A percentile compares a stretch with the other conserved stretches of the same genome.
Conservation (phyloP, 768 basidiomycete genomes). For the Lactarius hatsudake region DNA sequence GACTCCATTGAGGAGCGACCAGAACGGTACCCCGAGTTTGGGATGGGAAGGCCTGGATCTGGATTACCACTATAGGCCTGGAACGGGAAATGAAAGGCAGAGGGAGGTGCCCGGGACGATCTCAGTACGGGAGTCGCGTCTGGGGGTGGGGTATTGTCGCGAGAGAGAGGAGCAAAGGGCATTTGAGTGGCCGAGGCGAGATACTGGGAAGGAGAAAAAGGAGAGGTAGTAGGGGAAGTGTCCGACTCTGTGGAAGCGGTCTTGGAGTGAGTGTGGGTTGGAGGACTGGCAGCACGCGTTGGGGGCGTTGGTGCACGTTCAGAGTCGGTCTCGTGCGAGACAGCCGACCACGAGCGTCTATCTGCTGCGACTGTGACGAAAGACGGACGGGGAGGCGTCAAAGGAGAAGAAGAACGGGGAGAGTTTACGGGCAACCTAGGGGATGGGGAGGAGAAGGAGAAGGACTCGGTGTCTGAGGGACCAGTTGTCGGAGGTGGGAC, state of each 20-base stretch:
- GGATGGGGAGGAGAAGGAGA: slow-evolving; percentile 21
- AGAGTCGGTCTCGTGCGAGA: slow-evolving; percentile 34
- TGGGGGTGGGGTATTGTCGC: slow-evolving; percentile 25
- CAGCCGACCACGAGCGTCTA: slow-evolving; percentile 25
- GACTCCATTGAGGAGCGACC: slow-evolving; percentile 45
- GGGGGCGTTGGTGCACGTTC: slow-evolving; percentile 32
- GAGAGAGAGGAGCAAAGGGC: slow-evolving; percentile 23
- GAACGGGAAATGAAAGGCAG: slow-evolving; percentile 48
- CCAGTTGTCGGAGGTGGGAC: slow-evolving; percentile 19
- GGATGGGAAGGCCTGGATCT: slow-evolving; percentile 50
- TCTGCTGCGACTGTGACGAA: slow-evolving; percentile 15
- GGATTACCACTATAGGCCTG: slow-evolving; percentile 65
- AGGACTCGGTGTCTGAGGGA: slow-evolving; percentile 29
- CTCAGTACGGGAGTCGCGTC: slow-evolving; percentile 15
- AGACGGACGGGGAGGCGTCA: slow-evolving; percentile 27
- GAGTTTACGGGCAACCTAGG: slow-evolving; percentile 20
- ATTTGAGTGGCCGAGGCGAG: slow-evolving; percentile 6
- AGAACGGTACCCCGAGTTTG: slow-evolving; percentile 34
- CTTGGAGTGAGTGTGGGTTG: slow-evolving; percentile 8
- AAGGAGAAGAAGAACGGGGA: slow-evolving; percentile 20
- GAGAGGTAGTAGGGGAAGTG: slow-evolving; percentile 3
- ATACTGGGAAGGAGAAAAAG: slow-evolving; percentile 9
- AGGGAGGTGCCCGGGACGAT: slow-evolving; percentile 38
- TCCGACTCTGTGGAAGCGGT: slow-evolving; percentile 15
- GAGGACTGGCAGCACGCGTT: slow-evolving; percentile 28